These are phyloP conservation scores for Syzygium grande DNA, from an alignment of 345 rosid genomes.

Conservation along the genomic window DNA sequence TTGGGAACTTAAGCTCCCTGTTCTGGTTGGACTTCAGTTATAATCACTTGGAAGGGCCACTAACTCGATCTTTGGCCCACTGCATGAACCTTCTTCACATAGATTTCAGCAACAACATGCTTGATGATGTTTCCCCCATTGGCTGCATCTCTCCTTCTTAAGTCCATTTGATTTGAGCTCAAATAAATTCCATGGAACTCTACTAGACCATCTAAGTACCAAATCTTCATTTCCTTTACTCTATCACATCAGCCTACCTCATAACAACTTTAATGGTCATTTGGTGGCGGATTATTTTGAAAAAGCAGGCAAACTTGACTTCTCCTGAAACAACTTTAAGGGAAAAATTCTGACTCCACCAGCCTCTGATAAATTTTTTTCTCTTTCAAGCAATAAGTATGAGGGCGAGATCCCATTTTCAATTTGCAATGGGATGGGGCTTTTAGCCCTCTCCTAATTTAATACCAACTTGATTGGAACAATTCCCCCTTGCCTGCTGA, in stretches of 20 bases:
- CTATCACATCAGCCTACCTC: background rate
- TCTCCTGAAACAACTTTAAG: background rate
- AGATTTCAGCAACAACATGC: background rate
- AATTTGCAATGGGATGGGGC: background rate
- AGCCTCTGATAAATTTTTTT: background rate
- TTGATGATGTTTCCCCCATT: background rate
- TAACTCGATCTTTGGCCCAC: conserved; percentile 5
- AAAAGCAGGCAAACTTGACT: conserved; percentile 2
- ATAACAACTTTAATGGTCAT: background rate
- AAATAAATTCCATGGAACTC: conserved; percentile 2
- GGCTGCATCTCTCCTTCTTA: background rate
- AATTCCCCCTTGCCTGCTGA: conserved; percentile 5
- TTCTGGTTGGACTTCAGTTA: background rate
- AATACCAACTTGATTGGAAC: conserved; percentile 6
- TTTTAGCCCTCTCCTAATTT: conserved; percentile 1
- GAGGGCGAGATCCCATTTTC: background rate
- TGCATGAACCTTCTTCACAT: background rate
- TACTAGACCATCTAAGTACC: background rate
- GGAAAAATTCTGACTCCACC: conserved; percentile 1
- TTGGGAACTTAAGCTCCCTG: background rate
- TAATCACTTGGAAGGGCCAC: conserved; percentile 1
- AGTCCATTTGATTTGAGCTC: conserved; percentile 7
- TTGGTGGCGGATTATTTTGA: background rate
- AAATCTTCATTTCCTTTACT: background rate
- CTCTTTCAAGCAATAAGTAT: background rate